phyloP scores from a whole-genome alignment of 2,329 filamentous ascomycete species.

The Ceratocystis eucalypticola region DNA sequence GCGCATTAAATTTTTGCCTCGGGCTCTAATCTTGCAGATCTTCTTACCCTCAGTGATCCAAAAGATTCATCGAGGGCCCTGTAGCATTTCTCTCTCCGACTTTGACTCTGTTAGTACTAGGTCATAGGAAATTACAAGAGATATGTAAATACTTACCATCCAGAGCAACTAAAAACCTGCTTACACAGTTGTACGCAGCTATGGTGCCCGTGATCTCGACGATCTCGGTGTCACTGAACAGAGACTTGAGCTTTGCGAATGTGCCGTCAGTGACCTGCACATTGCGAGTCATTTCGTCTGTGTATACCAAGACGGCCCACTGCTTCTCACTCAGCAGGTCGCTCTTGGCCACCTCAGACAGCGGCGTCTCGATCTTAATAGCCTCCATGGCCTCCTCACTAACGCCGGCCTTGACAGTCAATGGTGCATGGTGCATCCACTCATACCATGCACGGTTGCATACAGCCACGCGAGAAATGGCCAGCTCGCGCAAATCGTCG shows the following conservation, averaged over 20 bases:
- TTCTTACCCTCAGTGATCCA: conserved; percentile 22
- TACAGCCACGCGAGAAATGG: conserved; percentile 68
- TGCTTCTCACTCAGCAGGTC: conserved; percentile 42
- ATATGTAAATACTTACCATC: conserved; percentile 43
- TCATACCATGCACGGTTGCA: conserved; percentile 77
- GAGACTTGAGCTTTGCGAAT: conserved; percentile 47
- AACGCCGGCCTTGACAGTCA: conserved; percentile 47
- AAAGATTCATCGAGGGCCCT: conserved; percentile 31
- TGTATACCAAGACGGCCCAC: conserved; percentile 56
- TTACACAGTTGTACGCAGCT: conserved; percentile 74
- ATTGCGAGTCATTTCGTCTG: conserved; percentile 71
- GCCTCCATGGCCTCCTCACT: conserved; percentile 35
- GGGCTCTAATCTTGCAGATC: too few species aligned
- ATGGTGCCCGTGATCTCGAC: conserved; percentile 70
- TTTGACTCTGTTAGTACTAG: conserved; percentile 26
- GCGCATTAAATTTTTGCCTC: too few species aligned
- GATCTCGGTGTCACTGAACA: conserved; percentile 57
- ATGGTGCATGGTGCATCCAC: conserved; percentile 65
- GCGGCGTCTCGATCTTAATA: conserved; percentile 28
- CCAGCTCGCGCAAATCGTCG: conserved; percentile 55
- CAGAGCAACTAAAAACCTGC: conserved; percentile 67
- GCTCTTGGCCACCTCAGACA: conserved; percentile 24
- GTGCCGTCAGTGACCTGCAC: conserved; percentile 56
- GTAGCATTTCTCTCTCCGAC: conserved; percentile 45
- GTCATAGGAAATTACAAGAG: not conserved